Evolutionary conservation across 2,329 filamentous ascomycete genomes (phyloP).

Genomic region (Metarhizium brunneum): DNA sequence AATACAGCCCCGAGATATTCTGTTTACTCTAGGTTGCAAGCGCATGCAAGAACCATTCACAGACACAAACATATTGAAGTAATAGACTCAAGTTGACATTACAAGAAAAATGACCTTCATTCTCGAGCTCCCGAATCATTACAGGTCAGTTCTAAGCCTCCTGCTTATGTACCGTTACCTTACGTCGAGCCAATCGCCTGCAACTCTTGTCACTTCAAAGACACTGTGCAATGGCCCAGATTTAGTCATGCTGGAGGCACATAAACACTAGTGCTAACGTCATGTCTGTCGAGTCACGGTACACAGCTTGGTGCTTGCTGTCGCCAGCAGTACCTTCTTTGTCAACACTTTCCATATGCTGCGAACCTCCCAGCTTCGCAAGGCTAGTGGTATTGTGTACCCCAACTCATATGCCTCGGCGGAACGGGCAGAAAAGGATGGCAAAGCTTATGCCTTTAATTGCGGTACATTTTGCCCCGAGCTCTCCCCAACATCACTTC

Average conservation of each 20-base stretch:
- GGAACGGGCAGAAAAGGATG: constrained; percentile 45
- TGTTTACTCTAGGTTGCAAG: background rate
- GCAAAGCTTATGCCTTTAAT: constrained; percentile 50
- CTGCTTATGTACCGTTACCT: background rate
- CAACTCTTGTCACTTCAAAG: background rate
- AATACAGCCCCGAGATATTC: too few species aligned
- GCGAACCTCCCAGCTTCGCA: constrained; percentile 40
- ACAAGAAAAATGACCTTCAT: constrained; percentile 30
- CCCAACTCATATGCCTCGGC: constrained; percentile 47
- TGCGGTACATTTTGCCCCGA: constrained; percentile 33
- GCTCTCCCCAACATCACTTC: background rate
- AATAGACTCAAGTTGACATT: background rate
- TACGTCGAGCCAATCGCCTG: background rate
- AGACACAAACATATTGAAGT: background rate
- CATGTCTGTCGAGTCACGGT: background rate
- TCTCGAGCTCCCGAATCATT: constrained; percentile 37
- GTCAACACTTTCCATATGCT: constrained; percentile 44
- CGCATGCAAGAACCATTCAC: background rate
- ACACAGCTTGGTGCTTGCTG: constrained; percentile 52
- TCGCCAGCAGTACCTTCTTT: constrained; percentile 47
- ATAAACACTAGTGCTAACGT: background rate
- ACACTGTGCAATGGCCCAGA: background rate
- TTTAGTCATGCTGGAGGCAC: background rate
- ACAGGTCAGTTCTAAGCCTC: constrained; percentile 32
- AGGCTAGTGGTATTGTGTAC: constrained; percentile 43